These are phyloP conservation scores for Cercospora citrullina DNA, from an alignment of 2,329 filamentous ascomycete species.

Conservation along the genomic window DNA sequence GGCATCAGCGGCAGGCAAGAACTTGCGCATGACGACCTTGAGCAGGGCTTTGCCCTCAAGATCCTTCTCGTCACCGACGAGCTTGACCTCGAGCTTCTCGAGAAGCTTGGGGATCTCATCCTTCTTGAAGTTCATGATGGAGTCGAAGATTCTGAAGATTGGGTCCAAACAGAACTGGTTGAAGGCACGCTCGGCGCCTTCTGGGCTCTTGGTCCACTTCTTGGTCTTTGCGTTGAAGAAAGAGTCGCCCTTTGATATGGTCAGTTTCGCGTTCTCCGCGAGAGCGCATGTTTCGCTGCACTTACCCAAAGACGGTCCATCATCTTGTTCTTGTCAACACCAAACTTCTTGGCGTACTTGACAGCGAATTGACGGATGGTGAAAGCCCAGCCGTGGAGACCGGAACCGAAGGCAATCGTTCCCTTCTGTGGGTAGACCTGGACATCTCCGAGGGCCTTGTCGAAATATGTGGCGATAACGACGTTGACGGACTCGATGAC, in stretches of 20 bases:
- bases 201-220: slow-evolving; percentile 97
- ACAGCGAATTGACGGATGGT: slow-evolving; percentile 96
- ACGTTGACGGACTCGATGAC: slow-evolving; percentile 99
- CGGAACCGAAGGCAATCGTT: slow-evolving; percentile 98
- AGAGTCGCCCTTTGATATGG: slow-evolving; percentile 73
- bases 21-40: slow-evolving; percentile 98
- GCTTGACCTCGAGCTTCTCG: slow-evolving; percentile 94
- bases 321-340: slow-evolving; percentile 99
- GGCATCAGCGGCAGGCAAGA: slow-evolving; percentile 96
- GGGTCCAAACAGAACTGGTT: slow-evolving; percentile 99
- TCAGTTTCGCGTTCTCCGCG: slow-evolving; percentile 22
- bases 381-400: slow-evolving; percentile 99
- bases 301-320: slow-evolving; percentile 98
- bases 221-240: slow-evolving; percentile 99
- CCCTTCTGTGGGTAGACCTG: slow-evolving; percentile 98
- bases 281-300: slow-evolving; percentile 15
- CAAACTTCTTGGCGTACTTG: slow-evolving; percentile 99
- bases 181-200: slow-evolving; percentile 98
- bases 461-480: slow-evolving; percentile 98
- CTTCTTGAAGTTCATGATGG: slow-evolving; percentile 98
- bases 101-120: slow-evolving; percentile 82
- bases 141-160: slow-evolving; percentile 98
- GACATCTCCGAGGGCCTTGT: slow-evolving; percentile 94
- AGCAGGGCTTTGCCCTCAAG: slow-evolving; percentile 97
- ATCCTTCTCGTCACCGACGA: slow-evolving; percentile 79